Base-by-base conservation (phyloP, 1,139 yeast genomes). In the Taphrina pruni region DNA sequence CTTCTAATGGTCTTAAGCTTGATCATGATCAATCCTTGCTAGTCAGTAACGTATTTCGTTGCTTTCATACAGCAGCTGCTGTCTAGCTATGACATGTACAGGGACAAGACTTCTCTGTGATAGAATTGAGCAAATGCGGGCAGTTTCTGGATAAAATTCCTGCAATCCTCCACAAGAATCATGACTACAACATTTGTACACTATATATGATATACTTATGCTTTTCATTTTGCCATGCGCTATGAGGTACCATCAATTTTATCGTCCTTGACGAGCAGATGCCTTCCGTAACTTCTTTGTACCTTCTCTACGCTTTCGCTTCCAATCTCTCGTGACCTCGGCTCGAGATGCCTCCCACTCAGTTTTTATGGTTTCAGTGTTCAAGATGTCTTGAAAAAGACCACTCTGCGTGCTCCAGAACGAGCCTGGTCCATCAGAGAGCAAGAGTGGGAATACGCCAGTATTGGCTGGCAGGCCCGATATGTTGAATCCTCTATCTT, bases 281-380 rank as follows among this genome's bases (percentile, higher is more conserved):
- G 62, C 62, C 41, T 64, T 64, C 3, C 67, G 43, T 21, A 17
- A 17, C 39, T 39, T 45, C 52, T 55, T 64, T 11, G 67, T 57
- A 12, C 67, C 67, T 55, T 64, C 67, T 20, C 67, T 43, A 14
- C 60, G 17, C 52, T 64, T 64, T 36, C 61, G 52, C 61, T 64
- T 64, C 67, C 67, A 64, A n/a, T 64, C 67, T 7, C 67, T 45
- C 8, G 67, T 64, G 36, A 50, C 61, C 12, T 64, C 67, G n/a
- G 41, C 61, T 14, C 67, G 67, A 17, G 56, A 45, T 21, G 46
- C 54, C 46, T 64, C 67, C 67, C 67, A 64, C 17, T 39, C 41
- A 12, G 35, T 41, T 32, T 46, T 45, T 17, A 64, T 32, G 39
- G 36, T 20, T 38, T 45, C 67, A 14, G 39, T 14, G 43, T 54